Percentiles rank a stretch among this genome's conserved stretches.
phyloP scores from a whole-genome alignment of 1,284 basidiomycete genomes.

The Paramarasmius palmivorus region DNA sequence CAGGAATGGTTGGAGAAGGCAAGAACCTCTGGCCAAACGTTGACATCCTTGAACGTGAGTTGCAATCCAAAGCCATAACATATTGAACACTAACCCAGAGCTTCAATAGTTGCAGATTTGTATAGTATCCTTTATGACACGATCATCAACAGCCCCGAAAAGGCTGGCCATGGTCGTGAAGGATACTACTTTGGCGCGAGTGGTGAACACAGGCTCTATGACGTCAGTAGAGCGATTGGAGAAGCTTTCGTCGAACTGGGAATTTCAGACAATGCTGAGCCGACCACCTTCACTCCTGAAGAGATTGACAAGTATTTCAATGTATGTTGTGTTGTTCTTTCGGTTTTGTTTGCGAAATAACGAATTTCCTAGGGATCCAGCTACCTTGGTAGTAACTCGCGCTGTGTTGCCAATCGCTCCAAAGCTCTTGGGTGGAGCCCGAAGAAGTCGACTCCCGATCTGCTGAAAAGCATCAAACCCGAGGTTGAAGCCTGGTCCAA shows the following conservation, averaged over 20 bases:
- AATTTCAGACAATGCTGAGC: slow-evolving; percentile 27
- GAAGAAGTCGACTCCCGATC: slow-evolving; percentile 41
- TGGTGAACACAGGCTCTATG: slow-evolving; percentile 41
- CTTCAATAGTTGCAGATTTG: slow-evolving; percentile 3
- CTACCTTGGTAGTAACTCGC: slow-evolving; percentile 55
- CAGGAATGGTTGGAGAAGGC: slow-evolving; percentile 44
- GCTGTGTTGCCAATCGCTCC: slow-evolving; percentile 48
- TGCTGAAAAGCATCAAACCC: slow-evolving; percentile 43
- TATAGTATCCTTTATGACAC: slow-evolving; percentile 5
- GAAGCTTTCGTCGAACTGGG: slow-evolving; percentile 28
- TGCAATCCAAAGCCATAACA: neutral
- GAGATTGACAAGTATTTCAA: slow-evolving; percentile 34
- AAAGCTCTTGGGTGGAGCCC: slow-evolving; percentile 61
- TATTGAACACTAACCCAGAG: too few species aligned
- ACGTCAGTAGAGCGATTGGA: slow-evolving; percentile 27
- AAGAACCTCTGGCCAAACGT: slow-evolving; percentile 49
- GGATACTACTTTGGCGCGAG: slow-evolving; percentile 54
- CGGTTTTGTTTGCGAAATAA: slow-evolving; percentile 13
- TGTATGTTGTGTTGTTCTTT: slow-evolving; percentile 19
- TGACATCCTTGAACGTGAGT: slow-evolving; percentile 42
- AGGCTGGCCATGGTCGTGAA: slow-evolving; percentile 42
- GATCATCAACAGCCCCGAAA: slow-evolving; percentile 9
- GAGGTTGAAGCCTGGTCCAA: slow-evolving; percentile 35
- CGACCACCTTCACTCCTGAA: slow-evolving; percentile 37
- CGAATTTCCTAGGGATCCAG: slow-evolving; percentile 23